These are phyloP conservation scores for Ilyonectria destructans DNA, from an alignment of 2,329 filamentous ascomycete genomes.

Conservation along the genomic window DNA sequence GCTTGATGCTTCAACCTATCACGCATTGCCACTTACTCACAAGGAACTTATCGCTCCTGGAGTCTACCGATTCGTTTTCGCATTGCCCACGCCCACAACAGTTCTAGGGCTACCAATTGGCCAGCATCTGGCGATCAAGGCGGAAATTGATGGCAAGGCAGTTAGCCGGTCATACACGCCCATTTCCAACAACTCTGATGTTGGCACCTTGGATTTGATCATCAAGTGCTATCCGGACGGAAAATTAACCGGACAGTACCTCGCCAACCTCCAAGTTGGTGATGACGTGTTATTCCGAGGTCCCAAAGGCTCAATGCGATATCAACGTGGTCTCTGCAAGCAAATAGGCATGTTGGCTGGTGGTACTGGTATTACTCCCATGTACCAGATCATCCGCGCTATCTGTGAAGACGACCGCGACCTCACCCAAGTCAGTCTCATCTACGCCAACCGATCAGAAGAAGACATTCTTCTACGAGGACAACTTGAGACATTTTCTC, in stretches of 20 bases:
- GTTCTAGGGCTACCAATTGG: slow-evolving; percentile 71
- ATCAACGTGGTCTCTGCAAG: slow-evolving; percentile 59
- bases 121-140: slow-evolving; percentile 70
- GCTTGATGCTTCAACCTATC: slow-evolving; percentile 65
- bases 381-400: slow-evolving; percentile 72
- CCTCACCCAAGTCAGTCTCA: slow-evolving; percentile 68
- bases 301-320: slow-evolving; percentile 71
- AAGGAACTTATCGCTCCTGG: slow-evolving; percentile 51
- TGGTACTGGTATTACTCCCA: slow-evolving; percentile 54
- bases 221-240: slow-evolving; percentile 69
- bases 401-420: slow-evolving; percentile 75
- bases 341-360: slow-evolving; percentile 71
- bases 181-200: slow-evolving; percentile 66
- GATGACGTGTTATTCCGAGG: slow-evolving; percentile 69
- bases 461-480: slow-evolving; percentile 72
- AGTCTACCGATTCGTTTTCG: slow-evolving; percentile 65
- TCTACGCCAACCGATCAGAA: slow-evolving; percentile 74
- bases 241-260: slow-evolving; percentile 65
- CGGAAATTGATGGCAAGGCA: slow-evolving; percentile 61
- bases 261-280: slow-evolving; percentile 63
- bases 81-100: slow-evolving; percentile 60
- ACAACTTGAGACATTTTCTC: slow-evolving; percentile 70
- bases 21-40: slow-evolving; percentile 61
- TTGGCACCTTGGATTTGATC: slow-evolving; percentile 66
- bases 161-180: slow-evolving; percentile 71